These are phyloP conservation scores for Bonia amplexicaulis DNA, from an alignment of 176 grass and related monocot species.

Conservation along the genomic window DNA sequence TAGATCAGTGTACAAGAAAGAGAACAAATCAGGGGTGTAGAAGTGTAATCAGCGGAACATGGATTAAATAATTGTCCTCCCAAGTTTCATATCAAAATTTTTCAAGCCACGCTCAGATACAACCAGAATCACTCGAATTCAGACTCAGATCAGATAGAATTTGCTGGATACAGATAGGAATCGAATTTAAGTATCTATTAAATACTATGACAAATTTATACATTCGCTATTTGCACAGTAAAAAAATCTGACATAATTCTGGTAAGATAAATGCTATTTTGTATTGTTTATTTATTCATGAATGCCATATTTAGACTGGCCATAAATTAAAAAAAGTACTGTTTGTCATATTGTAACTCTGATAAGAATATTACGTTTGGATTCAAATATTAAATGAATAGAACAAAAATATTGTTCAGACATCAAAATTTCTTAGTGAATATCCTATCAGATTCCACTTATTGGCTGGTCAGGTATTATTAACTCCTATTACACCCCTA, in stretches of 20 bases:
- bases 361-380: not conserved
- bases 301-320: not conserved
- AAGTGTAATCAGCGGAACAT: not conserved
- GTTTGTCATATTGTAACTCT: not conserved
- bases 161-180: not conserved
- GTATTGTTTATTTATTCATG: not conserved
- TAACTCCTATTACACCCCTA: not conserved
- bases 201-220: not conserved
- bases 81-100: not conserved
- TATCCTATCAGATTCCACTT: not conserved
- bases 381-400: not conserved
- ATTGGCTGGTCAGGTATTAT: not conserved
- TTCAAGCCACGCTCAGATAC: not conserved
- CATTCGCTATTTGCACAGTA: not conserved
- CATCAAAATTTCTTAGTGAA: not conserved
- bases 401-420: not conserved
- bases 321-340: not conserved
- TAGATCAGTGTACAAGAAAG: not conserved
- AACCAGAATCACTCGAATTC: not conserved
- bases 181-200: not conserved
- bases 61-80: not conserved
- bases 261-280: not conserved
- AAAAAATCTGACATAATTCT: not conserved
- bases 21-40: not conserved
- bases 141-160: not conserved